These are phyloP conservation scores for Ophiognomonia clavigignenti-juglandacearum DNA, from an alignment of 2,329 filamentous ascomycete genomes.

Conservation along the genomic window DNA sequence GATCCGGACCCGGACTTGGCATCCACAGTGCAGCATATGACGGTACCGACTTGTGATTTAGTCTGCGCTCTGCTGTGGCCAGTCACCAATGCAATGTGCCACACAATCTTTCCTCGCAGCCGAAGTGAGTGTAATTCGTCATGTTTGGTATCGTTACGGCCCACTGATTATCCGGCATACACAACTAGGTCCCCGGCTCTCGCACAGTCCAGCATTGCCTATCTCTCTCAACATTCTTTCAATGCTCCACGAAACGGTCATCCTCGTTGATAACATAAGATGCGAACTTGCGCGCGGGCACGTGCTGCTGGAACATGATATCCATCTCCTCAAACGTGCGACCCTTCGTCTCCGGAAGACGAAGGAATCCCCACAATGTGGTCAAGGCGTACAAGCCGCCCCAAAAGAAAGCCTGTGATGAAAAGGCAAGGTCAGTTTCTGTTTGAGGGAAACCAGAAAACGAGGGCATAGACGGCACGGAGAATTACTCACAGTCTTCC, in stretches of 20 bases:
- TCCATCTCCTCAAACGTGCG: constrained; percentile 42
- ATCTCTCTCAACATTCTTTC: not conserved
- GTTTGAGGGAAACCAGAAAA: fast-evolving
- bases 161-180: not conserved
- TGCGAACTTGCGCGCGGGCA: constrained; percentile 30
- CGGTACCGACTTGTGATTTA: too few species aligned
- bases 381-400: constrained; percentile 31
- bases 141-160: too few species aligned
- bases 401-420: constrained; percentile 39
- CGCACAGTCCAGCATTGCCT: not conserved
- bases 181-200: not conserved
- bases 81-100: too few species aligned
- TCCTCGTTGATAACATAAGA: constrained; percentile 20
- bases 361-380: constrained; percentile 37
- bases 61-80: too few species aligned
- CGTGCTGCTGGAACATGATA: constrained; percentile 29
- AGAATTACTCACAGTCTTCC: constrained; percentile 29
- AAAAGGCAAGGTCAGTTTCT: not conserved
- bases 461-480: fast-evolving
- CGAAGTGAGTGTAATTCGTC: too few species aligned
- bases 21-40: too few species aligned
- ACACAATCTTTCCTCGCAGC: too few species aligned
- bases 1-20: too few species aligned
- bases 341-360: constrained; percentile 39
- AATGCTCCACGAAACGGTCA: constrained; percentile 10